Conservation (phyloP, 2,329 filamentous ascomycete genomes). For the Coniochaeta sp. region DNA sequence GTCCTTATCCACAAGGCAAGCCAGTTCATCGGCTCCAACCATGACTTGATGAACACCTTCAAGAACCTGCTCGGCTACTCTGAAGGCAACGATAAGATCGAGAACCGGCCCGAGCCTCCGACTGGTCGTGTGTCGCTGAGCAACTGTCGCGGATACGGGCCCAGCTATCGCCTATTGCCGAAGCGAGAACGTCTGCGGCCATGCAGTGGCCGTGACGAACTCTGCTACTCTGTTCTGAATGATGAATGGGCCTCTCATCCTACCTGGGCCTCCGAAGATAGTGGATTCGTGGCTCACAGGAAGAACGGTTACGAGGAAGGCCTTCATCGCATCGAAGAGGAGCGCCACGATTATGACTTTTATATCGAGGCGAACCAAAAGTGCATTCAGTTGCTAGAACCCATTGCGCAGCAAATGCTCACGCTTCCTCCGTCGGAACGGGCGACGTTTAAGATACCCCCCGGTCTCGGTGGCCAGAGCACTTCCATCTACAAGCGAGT, state of each 20-base stretch:
- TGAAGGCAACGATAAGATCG: constrained; percentile 67
- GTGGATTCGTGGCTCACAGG: constrained; percentile 91
- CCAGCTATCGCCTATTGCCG: constrained; percentile 88
- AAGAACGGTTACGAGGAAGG: constrained; percentile 96
- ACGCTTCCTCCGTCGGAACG: constrained; percentile 69
- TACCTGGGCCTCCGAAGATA: constrained; percentile 97
- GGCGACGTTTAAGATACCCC: constrained; percentile 68
- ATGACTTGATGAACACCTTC: constrained; percentile 85
- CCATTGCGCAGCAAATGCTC: constrained; percentile 84
- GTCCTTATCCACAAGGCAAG: constrained; percentile 76
- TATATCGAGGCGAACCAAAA: constrained; percentile 94
- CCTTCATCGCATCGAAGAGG: constrained; percentile 92
- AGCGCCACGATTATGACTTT: constrained; percentile 97
- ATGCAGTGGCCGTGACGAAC: constrained; percentile 89
- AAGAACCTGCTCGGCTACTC: constrained; percentile 76
- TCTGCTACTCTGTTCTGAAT: constrained; percentile 89
- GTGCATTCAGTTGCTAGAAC: constrained; percentile 92
- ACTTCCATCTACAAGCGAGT: constrained; percentile 96
- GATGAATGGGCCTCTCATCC: constrained; percentile 98
- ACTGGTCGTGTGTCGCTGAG: constrained; percentile 82
- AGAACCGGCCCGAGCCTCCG: constrained; percentile 69
- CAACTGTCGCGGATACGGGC: constrained; percentile 91
- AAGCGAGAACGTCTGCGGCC: constrained; percentile 86
- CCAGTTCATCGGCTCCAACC: constrained; percentile 79
- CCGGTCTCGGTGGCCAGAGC: constrained; percentile 82